Evolutionary conservation across 2,329 filamentous ascomycete genomes (phyloP), one percentile per base, ranked within the genome.

Genomic region (Endocalyx cinctus): DNA sequence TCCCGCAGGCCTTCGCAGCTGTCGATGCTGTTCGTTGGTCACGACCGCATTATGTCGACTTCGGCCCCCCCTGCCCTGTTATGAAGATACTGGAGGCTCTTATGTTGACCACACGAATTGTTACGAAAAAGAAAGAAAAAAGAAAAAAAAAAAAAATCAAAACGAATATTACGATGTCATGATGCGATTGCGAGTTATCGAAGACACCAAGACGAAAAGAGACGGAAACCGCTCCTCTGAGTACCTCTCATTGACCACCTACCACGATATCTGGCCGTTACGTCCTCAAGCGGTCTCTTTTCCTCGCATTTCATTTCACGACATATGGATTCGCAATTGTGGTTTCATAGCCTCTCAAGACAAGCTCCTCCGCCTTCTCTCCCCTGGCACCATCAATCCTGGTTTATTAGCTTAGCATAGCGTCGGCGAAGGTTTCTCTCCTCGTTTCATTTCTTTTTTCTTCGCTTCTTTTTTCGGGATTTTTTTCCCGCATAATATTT

Each of bases 1-100:
- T 47, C 50, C 40, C 60, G 55, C 41, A 60, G 58, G 38, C 69
- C 69, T 15, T 75, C 70, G 23, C 62, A 63, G 48, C 63, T 75
- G 37, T 67, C 70, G 27, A 58, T 65, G 41, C 60, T 74, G 45
- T 60, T 75, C 37, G 62, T 65, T 40, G 63, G 64, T 44, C 59
- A 70, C 40, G 58, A 64, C 47, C 59, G 60, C 38, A 52, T 60
- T 42, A 55, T 60, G 48, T 60, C 61, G 37, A 59, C 55, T 26
- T 65, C 62, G 27, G 57, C 61, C 37, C 58, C 60, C 28, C 40
- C 53, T 35, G 45, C 41, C 17, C 40, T 53, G 15, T 32, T 31
- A 38, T 27, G 29, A 46, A 38, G 31, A 29, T 39, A 28, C n/a
- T n/a, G n/a, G n/a, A n/a, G n/a, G n/a, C n/a, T n/a, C n/a, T n/a